Evolutionary conservation across 345 rosid genomes (phyloP).

Genomic region (Mangifera indica): DNA sequence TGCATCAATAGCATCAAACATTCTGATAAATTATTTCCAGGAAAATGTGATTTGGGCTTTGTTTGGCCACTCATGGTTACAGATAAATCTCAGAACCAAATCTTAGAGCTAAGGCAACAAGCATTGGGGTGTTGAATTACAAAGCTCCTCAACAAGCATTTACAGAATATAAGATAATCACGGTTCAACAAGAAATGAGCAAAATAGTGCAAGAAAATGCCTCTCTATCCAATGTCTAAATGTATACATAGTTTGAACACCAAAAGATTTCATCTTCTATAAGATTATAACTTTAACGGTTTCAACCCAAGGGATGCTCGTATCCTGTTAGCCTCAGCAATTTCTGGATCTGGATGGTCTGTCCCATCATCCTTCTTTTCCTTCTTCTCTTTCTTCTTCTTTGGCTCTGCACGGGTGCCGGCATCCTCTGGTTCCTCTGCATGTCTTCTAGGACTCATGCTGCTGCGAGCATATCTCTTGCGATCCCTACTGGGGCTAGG

Average conservation of each 20-base stretch:
- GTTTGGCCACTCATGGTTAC: too few species aligned
- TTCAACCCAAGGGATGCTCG: constrained; percentile 75
- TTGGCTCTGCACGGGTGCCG: constrained; percentile 52
- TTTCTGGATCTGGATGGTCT: constrained; percentile 82
- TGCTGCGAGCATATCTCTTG: constrained; percentile 58
- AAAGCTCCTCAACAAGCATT: too few species aligned
- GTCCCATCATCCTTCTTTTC: constrained; percentile 79
- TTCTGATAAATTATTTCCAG: too few species aligned
- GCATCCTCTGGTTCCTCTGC: constrained; percentile 40
- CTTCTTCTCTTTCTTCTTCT: constrained; percentile 78
- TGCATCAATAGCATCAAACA: too few species aligned
- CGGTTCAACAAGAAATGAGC: not conserved
- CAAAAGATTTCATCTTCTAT: not conserved
- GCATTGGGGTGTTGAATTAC: too few species aligned
- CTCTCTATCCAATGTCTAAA: not conserved
- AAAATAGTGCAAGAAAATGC: not conserved
- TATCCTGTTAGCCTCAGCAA: constrained; percentile 84
- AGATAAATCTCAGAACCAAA: too few species aligned
- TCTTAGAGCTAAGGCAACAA: too few species aligned
- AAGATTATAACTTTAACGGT: constrained; percentile 45
- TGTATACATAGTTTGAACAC: not conserved
- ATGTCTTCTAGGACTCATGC: constrained; percentile 50
- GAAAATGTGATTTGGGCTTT: too few species aligned
- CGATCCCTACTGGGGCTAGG: constrained; percentile 69
- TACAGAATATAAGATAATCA: not conserved